Evolutionary conservation across 441 rosid genomes (phyloP).

Genomic region (Eugenia klotzschiana): DNA sequence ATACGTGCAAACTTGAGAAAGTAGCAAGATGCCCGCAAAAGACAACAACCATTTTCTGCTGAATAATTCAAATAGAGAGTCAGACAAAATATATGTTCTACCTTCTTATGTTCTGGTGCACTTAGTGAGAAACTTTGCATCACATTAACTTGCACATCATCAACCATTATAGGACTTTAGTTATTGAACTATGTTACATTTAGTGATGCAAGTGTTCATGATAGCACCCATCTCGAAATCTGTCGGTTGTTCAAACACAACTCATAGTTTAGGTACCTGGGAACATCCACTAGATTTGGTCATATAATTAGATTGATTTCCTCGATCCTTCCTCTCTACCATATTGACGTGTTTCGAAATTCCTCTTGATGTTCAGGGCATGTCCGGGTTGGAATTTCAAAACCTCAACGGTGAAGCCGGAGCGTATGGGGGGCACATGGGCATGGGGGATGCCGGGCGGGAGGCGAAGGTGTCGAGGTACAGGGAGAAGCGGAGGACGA

Average conservation of each 20-base stretch:
- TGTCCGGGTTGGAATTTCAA: slow-evolving; percentile 12
- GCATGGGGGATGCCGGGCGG: slow-evolving; percentile 39
- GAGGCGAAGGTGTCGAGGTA: slow-evolving; percentile 80
- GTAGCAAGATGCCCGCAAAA: background rate
- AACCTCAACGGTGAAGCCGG: slow-evolving; percentile 9
- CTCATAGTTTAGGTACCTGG: background rate
- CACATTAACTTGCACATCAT: background rate
- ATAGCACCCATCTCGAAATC: background rate
- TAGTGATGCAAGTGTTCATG: background rate
- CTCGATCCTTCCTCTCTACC: background rate
- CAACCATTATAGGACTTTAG: background rate
- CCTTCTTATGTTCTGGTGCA: background rate
- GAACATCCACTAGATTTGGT: background rate
- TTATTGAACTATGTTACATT: background rate
- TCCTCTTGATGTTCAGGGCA: background rate
- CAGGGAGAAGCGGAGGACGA: slow-evolving; percentile 76
- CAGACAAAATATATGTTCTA: background rate
- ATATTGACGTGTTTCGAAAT: background rate
- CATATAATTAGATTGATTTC: background rate
- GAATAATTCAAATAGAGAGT: background rate
- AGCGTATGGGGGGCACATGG: slow-evolving; percentile 3
- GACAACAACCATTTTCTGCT: background rate
- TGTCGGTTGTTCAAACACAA: background rate
- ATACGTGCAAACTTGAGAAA: background rate
- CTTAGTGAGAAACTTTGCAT: background rate